Evolutionary conservation across 2,329 filamentous ascomycete species (phyloP), one percentile per base, ranked within the genome.

Genomic region (Albifimbria verrucaria): DNA sequence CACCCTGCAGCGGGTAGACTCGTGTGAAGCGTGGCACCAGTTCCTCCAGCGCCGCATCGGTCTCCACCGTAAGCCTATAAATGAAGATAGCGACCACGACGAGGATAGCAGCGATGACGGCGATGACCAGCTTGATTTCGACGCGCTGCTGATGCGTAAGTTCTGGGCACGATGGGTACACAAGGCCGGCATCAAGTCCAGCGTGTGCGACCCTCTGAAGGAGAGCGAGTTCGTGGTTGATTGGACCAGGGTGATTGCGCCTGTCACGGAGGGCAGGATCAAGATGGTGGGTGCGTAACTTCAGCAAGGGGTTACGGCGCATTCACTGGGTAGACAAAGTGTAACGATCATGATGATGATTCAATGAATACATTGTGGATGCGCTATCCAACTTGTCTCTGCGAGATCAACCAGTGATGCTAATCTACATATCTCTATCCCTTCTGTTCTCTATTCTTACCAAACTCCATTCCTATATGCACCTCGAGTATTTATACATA

Each of bases 241-340:
- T 58, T 96, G 91, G 90, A 93, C 90, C 9, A 83, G 82, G 56
- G 87, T 89, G 2, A 92, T 96, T 67, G 83, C 87, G 52, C 92
- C 92, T 1, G 80, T 81, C 52, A 56, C 93, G 9, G 91, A 96
- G 66, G 90, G 90, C 1, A 81, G 91, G 47, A 95, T 96, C 42
- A 68, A 66, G 26, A 79, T 78, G 67, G 64, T 79, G 17, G 24
- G 17, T 18, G n/a, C 17, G 9, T 47, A 12, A 24, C n/a, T n/a
- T n/a, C n/a, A n/a, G n/a, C n/a, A n/a, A n/a, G n/a, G n/a, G n/a
- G n/a, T n/a, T n/a, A n/a, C n/a, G n/a, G n/a, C n/a, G n/a, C n/a
- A n/a, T n/a, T n/a, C n/a, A n/a, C n/a, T n/a, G n/a, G n/a, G n/a
- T n/a, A n/a, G n/a, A n/a, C n/a, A n/a, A n/a, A n/a, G n/a, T n/a